Conservation (phyloP, 2,329 filamentous ascomycete species). For the Diaporthe sp. region DNA sequence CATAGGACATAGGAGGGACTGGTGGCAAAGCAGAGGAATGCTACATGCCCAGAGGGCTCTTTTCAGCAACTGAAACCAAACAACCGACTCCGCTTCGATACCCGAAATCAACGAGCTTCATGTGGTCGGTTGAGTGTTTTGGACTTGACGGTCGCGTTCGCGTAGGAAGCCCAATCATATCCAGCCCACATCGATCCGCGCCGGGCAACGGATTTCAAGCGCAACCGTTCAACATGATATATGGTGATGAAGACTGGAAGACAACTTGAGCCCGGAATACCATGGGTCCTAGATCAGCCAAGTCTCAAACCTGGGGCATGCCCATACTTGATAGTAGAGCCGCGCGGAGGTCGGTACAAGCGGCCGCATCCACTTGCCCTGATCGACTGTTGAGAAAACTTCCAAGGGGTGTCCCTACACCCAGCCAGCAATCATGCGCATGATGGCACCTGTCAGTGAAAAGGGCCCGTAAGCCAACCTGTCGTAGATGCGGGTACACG, state of each 20-base stretch:
- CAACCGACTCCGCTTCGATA: constrained; percentile 38
- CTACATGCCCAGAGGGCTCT: constrained; percentile 40
- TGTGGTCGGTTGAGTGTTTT: constrained; percentile 12
- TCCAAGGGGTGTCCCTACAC: not conserved
- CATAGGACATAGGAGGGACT: constrained; percentile 34
- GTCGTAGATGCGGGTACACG: not conserved
- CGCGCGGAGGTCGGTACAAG: not conserved
- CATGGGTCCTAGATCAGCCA: not conserved
- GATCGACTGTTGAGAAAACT: too few relatives aligned
- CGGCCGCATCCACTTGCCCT: not conserved
- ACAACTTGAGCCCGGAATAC: not conserved
- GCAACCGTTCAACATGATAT: not conserved
- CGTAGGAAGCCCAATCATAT: constrained; percentile 2
- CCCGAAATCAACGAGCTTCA: constrained; percentile 27
- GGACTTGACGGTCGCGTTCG: constrained; percentile 10
- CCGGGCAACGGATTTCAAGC: not conserved
- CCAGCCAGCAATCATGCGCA: not conserved
- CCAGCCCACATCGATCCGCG: not conserved
- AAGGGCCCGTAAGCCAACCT: not conserved
- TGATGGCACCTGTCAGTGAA: not conserved
- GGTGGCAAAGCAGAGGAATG: constrained; percentile 41
- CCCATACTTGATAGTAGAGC: not conserved
- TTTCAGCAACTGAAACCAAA: constrained; percentile 42
- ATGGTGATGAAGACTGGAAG: not conserved
- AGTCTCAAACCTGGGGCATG: not conserved